These are phyloP conservation scores for Epichloe elymi DNA, from an alignment of 2,329 filamentous ascomycete species.

Conservation along the genomic window DNA sequence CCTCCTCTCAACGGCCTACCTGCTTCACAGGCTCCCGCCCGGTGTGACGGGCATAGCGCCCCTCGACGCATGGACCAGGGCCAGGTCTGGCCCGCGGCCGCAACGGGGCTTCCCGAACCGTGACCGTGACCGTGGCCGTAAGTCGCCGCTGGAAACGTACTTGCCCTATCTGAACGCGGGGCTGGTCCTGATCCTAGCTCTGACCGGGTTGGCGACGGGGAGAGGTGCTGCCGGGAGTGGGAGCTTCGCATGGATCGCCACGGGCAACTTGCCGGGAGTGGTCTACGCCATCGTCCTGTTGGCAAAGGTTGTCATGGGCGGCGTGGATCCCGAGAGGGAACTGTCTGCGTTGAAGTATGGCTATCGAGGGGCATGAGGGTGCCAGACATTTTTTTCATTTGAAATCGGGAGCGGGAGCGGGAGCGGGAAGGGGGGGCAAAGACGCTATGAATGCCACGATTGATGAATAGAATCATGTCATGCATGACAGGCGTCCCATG, in stretches of 20 bases:
- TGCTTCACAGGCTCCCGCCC: slow-evolving; percentile 43
- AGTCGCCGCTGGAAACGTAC: slow-evolving; percentile 39
- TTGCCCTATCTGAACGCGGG: slow-evolving; percentile 48
- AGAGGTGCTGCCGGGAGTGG: slow-evolving; percentile 4
- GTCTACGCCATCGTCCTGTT: slow-evolving; percentile 48
- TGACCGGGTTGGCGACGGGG: slow-evolving; percentile 28
- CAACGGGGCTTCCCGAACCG: too few relatives aligned
- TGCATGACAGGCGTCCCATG: too few relatives aligned
- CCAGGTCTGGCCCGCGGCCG: too few relatives aligned
- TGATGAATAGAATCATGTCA: too few relatives aligned
- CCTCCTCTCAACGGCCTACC: slow-evolving; percentile 48
- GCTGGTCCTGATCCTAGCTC: slow-evolving; percentile 38
- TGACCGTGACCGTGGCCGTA: neutral
- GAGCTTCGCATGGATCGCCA: slow-evolving; percentile 26
- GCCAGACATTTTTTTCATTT: neutral
- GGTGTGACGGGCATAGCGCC: slow-evolving; percentile 37
- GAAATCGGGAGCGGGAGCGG: too few relatives aligned
- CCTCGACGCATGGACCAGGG: slow-evolving; percentile 31
- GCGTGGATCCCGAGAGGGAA: slow-evolving; percentile 55
- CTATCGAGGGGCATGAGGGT: slow-evolving; percentile 49
- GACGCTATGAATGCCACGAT: neutral
- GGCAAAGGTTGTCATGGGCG: slow-evolving; percentile 52
- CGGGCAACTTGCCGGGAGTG: slow-evolving; percentile 39
- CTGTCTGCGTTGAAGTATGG: slow-evolving; percentile 49
- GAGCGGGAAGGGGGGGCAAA: neutral